These are phyloP conservation scores for Trichophyton simii DNA, from an alignment of 2,329 filamentous ascomycete species.

Conservation along the genomic window DNA sequence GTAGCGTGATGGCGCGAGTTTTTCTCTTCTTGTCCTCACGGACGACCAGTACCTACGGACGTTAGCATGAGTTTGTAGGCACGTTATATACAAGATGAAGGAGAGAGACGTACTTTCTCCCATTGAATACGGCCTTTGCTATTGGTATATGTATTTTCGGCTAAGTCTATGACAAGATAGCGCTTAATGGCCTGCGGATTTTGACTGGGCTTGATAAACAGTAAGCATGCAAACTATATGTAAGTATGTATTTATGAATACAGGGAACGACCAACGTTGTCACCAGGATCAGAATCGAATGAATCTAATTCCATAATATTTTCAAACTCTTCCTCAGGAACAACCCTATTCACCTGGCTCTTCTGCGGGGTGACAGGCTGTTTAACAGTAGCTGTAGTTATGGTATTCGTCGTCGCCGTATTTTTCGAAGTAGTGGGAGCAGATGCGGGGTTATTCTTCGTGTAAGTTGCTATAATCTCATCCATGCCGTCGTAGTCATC, in stretches of 20 bases:
- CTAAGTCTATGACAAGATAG: slow-evolving; percentile 65
- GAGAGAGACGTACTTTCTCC: slow-evolving; percentile 53
- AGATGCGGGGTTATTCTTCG: slow-evolving; percentile 20
- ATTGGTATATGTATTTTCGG: slow-evolving; percentile 56
- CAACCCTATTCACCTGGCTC: not conserved
- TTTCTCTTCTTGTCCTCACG: slow-evolving; percentile 60
- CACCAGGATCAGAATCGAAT: slow-evolving; percentile 43
- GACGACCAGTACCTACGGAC: slow-evolving; percentile 60
- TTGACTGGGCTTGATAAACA: slow-evolving; percentile 49
- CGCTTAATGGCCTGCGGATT: slow-evolving; percentile 64
- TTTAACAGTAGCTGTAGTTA: slow-evolving; percentile 6
- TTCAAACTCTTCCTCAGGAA: slow-evolving; percentile 55
- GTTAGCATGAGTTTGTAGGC: slow-evolving; percentile 8
- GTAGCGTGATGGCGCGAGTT: slow-evolving; percentile 58
- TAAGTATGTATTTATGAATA: slow-evolving; percentile 12
- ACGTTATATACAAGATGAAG: slow-evolving; percentile 12
- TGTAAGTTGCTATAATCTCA: slow-evolving; percentile 43
- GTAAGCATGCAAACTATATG: slow-evolving; percentile 44
- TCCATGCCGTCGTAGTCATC: slow-evolving; percentile 51
- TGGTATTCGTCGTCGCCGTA: not conserved
- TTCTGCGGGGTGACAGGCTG: not conserved
- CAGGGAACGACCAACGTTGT: slow-evolving; percentile 12
- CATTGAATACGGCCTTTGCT: slow-evolving; percentile 45
- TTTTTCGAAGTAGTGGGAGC: slow-evolving; percentile 3
- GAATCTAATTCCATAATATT: slow-evolving; percentile 48